These are phyloP conservation scores for Lecanicillium sp. DNA, from an alignment of 2,329 filamentous ascomycete genomes.

Conservation along the genomic window DNA sequence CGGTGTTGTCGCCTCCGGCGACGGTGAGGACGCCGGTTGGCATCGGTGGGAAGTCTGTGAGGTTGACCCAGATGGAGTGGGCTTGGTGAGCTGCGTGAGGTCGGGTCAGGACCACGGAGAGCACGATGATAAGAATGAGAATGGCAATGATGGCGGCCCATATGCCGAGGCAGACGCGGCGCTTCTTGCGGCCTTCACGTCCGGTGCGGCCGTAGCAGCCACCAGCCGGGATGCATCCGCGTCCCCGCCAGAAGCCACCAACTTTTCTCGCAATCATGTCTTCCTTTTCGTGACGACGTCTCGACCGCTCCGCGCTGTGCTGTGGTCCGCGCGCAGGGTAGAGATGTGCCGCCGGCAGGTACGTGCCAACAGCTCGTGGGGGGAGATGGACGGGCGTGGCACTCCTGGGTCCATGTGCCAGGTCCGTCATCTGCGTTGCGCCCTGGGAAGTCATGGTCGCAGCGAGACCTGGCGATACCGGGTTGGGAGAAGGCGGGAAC, in stretches of 20 bases:
- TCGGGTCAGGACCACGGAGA: conserved; percentile 50
- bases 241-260: conserved; percentile 59
- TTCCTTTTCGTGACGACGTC: conserved; percentile 58
- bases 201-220: conserved; percentile 60
- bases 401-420: conserved; percentile 41
- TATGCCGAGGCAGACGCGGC: conserved; percentile 53
- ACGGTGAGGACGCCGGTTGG: conserved; percentile 78
- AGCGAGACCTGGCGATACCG: conserved; percentile 56
- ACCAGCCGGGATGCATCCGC: conserved; percentile 55
- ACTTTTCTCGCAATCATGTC: conserved; percentile 51
- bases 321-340: conserved; percentile 33
- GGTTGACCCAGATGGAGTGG: conserved; percentile 66
- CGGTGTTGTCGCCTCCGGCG: conserved; percentile 61
- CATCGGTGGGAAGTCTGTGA: conserved; percentile 81
- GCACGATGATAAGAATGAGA: conserved; percentile 50
- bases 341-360: conserved; percentile 39
- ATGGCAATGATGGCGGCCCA: conserved; percentile 45
- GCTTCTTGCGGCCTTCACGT: conserved; percentile 56
- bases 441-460: conserved; percentile 57
- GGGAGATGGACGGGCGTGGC: conserved; percentile 30
- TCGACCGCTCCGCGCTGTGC: conserved; percentile 44
- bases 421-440: conserved; percentile 53
- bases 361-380: conserved; percentile 39
- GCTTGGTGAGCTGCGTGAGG: conserved; percentile 19
- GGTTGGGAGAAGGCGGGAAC: conserved; percentile 53